Evolutionary conservation across 805 yeast species (phyloP).

Genomic region (Hemisphaericaspora nanyangensis): DNA sequence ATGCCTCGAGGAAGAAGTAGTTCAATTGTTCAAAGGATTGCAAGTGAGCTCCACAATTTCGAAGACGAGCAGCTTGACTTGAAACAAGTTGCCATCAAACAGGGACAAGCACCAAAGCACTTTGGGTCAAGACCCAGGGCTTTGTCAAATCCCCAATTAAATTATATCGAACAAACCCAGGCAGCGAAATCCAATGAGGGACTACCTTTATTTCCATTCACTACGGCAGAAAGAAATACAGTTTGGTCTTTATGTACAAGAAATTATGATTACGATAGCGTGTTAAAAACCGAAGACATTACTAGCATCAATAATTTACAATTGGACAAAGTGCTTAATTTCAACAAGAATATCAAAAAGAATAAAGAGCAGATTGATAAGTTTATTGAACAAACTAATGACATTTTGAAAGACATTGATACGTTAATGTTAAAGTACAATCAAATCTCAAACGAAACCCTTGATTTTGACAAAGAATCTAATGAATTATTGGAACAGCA

Average conservation of each 20-base stretch:
- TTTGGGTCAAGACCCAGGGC: no score
- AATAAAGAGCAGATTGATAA: constrained; percentile 19
- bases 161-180: no score
- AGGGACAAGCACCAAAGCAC: neutral
- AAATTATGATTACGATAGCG: constrained; percentile 39
- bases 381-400: constrained; percentile 45
- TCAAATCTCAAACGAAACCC: constrained; percentile 58
- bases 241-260: constrained; percentile 31
- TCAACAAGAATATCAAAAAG: constrained; percentile 29
- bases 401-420: constrained; percentile 43
- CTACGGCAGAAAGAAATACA: constrained; percentile 6
- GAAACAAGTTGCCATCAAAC: constrained; percentile 10
- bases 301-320: constrained; percentile 33
- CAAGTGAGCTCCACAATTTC: constrained; percentile 45
- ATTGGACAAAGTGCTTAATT: constrained; percentile 29
- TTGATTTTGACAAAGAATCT: constrained; percentile 58
- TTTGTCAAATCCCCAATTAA: no score
- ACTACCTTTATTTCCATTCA: constrained; percentile 17
- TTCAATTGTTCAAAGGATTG: constrained; percentile 62
- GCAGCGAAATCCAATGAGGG: no score
- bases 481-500: constrained; percentile 47
- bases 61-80: constrained; percentile 23
- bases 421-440: constrained; percentile 50
- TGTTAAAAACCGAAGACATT: constrained; percentile 40
- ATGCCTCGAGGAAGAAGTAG: constrained; percentile 51